Conservation (phyloP, 228 moss, liverwort and hornwort genomes). For the Sphagnum fallax region DNA sequence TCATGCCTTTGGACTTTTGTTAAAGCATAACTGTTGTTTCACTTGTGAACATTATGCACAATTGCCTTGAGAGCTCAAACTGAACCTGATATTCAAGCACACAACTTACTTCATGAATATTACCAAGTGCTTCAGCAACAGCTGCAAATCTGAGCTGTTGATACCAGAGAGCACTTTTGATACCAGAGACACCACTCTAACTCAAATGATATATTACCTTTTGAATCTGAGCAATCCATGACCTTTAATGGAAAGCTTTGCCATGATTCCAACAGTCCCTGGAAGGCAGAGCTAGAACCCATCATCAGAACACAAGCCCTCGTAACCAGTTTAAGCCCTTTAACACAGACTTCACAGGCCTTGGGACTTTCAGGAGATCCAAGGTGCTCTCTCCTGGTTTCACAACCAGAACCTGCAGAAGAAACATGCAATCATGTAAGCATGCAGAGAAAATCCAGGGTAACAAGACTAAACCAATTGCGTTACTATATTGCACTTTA, state of each 20-base stretch:
- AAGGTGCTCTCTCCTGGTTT: conserved; percentile 80
- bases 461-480: neutral
- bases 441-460: neutral
- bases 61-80: too few species aligned
- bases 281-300: neutral
- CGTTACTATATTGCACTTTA: neutral
- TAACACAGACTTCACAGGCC: conserved; percentile 67
- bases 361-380: conserved; percentile 60
- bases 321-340: conserved; percentile 93
- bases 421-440: neutral
- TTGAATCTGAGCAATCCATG: too few species aligned
- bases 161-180: too few species aligned
- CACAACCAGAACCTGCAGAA: conserved; percentile 75
- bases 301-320: conserved; percentile 57
- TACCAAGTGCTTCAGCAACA: too few species aligned
- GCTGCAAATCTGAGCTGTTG: too few species aligned
- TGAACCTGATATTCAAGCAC: too few species aligned
- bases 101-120: too few species aligned
- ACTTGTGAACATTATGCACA: too few species aligned
- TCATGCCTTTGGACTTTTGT: too few species aligned
- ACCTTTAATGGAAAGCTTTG: neutral
- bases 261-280: neutral
- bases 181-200: too few species aligned
- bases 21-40: too few species aligned
- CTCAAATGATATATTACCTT: too few species aligned